These are phyloP conservation scores for Candida vartiovaarae DNA, from an alignment of 805 yeast genomes.

Conservation along the genomic window DNA sequence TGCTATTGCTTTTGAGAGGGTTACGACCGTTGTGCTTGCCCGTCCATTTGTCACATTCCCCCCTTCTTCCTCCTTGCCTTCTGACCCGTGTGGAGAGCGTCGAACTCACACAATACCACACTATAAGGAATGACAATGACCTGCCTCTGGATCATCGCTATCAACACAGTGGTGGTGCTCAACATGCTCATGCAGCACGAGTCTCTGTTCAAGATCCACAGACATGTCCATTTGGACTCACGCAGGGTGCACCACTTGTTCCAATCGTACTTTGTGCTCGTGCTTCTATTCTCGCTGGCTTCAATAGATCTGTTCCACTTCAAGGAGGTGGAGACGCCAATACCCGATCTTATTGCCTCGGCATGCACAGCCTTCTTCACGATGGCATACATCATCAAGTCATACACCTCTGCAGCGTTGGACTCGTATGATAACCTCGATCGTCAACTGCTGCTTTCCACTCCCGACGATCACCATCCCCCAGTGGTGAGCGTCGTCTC, in stretches of 20 bases:
- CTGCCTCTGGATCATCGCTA: neutral
- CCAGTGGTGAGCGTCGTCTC: neutral
- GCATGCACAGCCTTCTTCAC: conserved; percentile 3
- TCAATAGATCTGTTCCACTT: conserved; percentile 9
- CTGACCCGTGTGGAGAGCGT: no score
- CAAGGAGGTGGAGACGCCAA: conserved; percentile 2
- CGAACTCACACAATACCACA: no score
- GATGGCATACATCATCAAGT: conserved; percentile 6
- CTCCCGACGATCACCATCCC: no score
- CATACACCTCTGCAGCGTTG: conserved; percentile 6
- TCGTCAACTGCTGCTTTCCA: conserved; percentile 7
- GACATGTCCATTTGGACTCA: conserved; percentile 8
- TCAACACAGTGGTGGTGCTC: conserved; percentile 3
- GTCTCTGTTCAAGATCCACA: conserved; percentile 6
- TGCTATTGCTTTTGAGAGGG: no score
- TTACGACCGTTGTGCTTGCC: no score
- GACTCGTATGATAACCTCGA: conserved; percentile 7
- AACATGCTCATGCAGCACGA: conserved; percentile 8
- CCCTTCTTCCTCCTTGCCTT: no score
- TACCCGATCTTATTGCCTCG: conserved; percentile 1
- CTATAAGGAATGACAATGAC: no score
- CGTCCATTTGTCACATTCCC: no score
- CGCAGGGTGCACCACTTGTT: conserved; percentile 4
- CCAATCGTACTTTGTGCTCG: conserved; percentile 4
- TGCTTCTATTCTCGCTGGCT: conserved; percentile 5